A percentile compares a stretch with the other conserved stretches of the same genome.
phyloP scores from a whole-genome alignment of 116 monocot species.

The Phalaenopsis hybrid region DNA sequence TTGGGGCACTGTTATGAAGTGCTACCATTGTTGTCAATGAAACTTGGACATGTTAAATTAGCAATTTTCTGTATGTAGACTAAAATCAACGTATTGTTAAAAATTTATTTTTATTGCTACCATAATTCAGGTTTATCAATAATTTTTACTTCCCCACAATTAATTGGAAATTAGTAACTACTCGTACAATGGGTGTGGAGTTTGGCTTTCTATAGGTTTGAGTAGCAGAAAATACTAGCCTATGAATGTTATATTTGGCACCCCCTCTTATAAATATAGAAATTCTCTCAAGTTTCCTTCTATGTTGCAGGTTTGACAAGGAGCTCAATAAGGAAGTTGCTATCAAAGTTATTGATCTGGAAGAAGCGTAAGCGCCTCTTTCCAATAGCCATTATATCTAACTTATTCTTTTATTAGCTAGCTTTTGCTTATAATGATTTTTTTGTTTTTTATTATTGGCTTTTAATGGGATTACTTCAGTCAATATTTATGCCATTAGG shows the following conservation, averaged over 20 bases:
- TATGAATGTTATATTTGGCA: background rate
- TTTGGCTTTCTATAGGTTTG: background rate
- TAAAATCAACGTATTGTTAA: background rate
- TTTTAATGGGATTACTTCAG: background rate
- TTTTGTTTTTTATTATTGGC: background rate
- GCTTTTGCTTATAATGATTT: background rate
- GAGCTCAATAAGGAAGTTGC: conserved; percentile 85
- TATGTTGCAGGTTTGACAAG: conserved; percentile 68
- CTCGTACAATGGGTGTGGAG: background rate
- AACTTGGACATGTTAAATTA: background rate
- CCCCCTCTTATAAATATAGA: background rate
- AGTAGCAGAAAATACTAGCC: background rate
- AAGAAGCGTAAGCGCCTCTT: conserved; percentile 78
- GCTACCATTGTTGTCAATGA: background rate
- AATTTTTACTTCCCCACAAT: background rate
- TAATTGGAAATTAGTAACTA: background rate
- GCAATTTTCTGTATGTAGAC: background rate
- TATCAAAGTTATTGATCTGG: conserved; percentile 89
- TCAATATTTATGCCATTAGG: background rate
- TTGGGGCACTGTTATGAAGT: background rate
- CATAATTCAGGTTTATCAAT: background rate
- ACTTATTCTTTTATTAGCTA: background rate
- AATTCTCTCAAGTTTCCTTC: background rate
- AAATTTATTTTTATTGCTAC: background rate
- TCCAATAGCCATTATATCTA: background rate